Evolutionary conservation across 2,329 filamentous ascomycete genomes (phyloP), one percentile per base, ranked within the genome.

Genomic region (Phyllosticta paracitricarpa): DNA sequence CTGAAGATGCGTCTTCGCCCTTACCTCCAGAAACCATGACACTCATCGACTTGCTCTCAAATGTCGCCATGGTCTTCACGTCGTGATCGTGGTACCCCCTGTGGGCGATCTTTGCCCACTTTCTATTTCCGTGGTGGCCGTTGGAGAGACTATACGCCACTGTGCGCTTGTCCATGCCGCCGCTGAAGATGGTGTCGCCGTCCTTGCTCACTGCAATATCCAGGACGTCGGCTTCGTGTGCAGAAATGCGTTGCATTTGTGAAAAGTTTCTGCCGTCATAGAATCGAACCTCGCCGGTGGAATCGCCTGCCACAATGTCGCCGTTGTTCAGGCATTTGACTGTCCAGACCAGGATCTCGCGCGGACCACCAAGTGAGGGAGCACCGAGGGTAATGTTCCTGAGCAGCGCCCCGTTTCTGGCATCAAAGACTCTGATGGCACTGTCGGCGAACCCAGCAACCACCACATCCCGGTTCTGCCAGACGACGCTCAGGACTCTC

Each of bases 371-470:
- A 7, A 79, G 78, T 10, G 90, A 81, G 40, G 93, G 90, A 60
- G 87, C 86, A 3, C 93, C 94, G 35, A 97, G 77, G 0, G 91
- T 92, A 81, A 99, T 94, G 65, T 85, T 89, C 54, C 91, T 83
- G 62, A 96, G 72, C 63, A 89, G 81, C 58, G 85, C 82, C 14
- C 90, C 89, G 70, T 84, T 93, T 57, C 89, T 82, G 66, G 91
- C 87, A 72, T 97, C 91, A 75, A 92, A 96, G 59, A 94, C 84
- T 64, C 93, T 88, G 66, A 99, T 94, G n/a, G 86, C 90, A 74
- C 91, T 92, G 76, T 99, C 93, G n/a, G 91, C 93, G 73, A 94
- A 97, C 24, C 94, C 94, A 40, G 93, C 91, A 52, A 97, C 84
- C 62, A 93, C 86, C 35, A 86, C 85, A 69, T 93, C 84, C 62